A percentile compares a stretch with the other conserved stretches of the same genome.
phyloP scores from a whole-genome alignment of 768 basidiomycete genomes.

The Psilocybe subaeruginosa region DNA sequence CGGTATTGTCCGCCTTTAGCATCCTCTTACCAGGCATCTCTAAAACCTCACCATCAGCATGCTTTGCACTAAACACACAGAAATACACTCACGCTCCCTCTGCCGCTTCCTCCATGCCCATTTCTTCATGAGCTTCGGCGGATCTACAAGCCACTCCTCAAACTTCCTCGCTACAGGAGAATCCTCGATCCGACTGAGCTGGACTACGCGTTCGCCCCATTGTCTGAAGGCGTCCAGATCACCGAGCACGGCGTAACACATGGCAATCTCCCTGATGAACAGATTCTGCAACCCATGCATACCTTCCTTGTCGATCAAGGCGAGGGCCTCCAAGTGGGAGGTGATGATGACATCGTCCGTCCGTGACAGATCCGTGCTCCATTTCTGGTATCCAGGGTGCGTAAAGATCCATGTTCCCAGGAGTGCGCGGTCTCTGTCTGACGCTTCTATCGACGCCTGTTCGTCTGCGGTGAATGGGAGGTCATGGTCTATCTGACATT shows the following conservation, averaged over 20 bases:
- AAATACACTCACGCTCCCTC: slow-evolving; percentile 31
- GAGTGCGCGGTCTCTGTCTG: slow-evolving; percentile 34
- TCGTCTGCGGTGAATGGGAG: slow-evolving; percentile 6
- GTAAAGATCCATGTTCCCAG: slow-evolving; percentile 39
- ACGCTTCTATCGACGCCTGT: slow-evolving; percentile 21
- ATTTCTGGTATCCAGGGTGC: slow-evolving; percentile 41
- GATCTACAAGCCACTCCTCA: slow-evolving; percentile 35
- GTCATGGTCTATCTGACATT: neutral
- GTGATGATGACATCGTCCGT: slow-evolving; percentile 41
- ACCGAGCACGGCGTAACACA: slow-evolving; percentile 44
- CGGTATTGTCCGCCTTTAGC: neutral
- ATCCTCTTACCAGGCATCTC: slow-evolving; percentile 2
- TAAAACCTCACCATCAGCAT: neutral
- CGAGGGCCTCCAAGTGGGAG: slow-evolving; percentile 40
- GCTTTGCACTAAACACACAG: neutral
- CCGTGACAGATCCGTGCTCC: slow-evolving; percentile 43
- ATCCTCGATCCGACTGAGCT: slow-evolving; percentile 31
- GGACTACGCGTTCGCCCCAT: slow-evolving; percentile 39
- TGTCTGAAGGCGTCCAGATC: slow-evolving; percentile 34
- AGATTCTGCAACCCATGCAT: slow-evolving; percentile 41
- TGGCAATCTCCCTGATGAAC: slow-evolving; percentile 45
- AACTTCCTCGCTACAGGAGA: slow-evolving; percentile 32
- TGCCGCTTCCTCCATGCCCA: slow-evolving; percentile 49
- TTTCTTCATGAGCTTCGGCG: slow-evolving; percentile 30
- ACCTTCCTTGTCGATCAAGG: slow-evolving; percentile 42